Base-by-base conservation (phyloP, 2,329 filamentous ascomycete genomes). In the Grosmannia clavigera region DNA sequence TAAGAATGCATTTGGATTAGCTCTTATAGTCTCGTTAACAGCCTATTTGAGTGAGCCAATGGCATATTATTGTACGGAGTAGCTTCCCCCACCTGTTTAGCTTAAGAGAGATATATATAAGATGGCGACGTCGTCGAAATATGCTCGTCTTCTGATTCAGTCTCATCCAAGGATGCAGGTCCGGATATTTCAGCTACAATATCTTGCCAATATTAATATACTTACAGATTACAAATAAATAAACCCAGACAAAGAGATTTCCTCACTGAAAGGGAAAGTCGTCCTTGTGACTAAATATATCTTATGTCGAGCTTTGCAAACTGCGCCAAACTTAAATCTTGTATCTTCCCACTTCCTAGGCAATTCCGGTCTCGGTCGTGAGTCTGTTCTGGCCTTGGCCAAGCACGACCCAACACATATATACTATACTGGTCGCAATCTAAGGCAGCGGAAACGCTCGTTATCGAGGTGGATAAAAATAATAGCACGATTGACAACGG, bases 311-410 rank as follows among this genome's bases (percentile, higher is more conserved):
- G 9, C 5, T 40, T 51, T 27, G 11, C 11, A 43, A 3, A 43
- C 40, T 12, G 11, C 40, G 16, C 40, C 11, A 29, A 54, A 19
- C 12, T 43, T 22, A 0, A 22, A n/a, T 12, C n/a, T 55, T 2
- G 6, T 16, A 5, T 16, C 7, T 5, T 3, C 29, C 19, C 16
- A 14, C 5, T 16, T 33, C 14, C 3, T 5, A 61, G 62, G 60
- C 33, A 81, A 77, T 59, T 68, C 71, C n/a, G 79, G 78, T 0
- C 71, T 81, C 0, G 79, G 79, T 29, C 74, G 72, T 61, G 71
- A 76, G 63, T 71, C 72, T n/a, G 67, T 77, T 52, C 66, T 75
- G 14, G 70, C 75, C 22, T 69, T 77, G 6, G 72, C 75, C 27
- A 70, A 70, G 56, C 75, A 79, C 63, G 62, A 60, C 4, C 69